A percentile compares a stretch with the other conserved stretches of the same genome.
Evolutionary conservation across 2,329 filamentous ascomycete genomes (phyloP).

Genomic region (Paecilomyces sp.): DNA sequence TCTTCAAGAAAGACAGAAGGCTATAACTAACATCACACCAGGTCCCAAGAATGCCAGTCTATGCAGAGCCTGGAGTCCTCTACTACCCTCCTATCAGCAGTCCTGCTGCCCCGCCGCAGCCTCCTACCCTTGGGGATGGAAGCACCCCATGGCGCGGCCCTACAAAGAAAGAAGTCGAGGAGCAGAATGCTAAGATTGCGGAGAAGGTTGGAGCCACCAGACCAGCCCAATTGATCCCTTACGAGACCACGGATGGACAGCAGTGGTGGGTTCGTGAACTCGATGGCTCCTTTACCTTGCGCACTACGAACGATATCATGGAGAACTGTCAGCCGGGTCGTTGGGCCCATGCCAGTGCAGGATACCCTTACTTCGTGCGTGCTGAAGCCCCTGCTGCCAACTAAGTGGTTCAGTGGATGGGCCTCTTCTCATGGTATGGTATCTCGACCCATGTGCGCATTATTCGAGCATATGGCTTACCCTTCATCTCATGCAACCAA

Average conservation of each 20-base stretch:
- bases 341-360: conserved; percentile 11
- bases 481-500: neutral
- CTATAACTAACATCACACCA: neutral
- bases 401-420: neutral
- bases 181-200: conserved; percentile 20
- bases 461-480: neutral
- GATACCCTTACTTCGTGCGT: neutral
- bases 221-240: conserved; percentile 21
- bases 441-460: neutral
- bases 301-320: conserved; percentile 21
- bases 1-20: neutral
- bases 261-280: conserved; percentile 29
- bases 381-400: neutral
- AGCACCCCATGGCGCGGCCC: conserved; percentile 9
- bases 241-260: conserved; percentile 18
- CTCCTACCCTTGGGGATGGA: neutral
- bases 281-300: conserved; percentile 25
- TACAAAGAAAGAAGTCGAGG: conserved; percentile 18
- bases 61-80: neutral
- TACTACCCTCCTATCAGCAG: neutral
- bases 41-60: neutral
- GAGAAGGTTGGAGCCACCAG: conserved; percentile 11
- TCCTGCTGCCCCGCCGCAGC: neutral
- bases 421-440: neutral
- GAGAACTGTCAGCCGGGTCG: conserved; percentile 20